These are phyloP conservation scores for Aegle marmelos DNA, from an alignment of 345 rosid species.

Conservation along the genomic window DNA sequence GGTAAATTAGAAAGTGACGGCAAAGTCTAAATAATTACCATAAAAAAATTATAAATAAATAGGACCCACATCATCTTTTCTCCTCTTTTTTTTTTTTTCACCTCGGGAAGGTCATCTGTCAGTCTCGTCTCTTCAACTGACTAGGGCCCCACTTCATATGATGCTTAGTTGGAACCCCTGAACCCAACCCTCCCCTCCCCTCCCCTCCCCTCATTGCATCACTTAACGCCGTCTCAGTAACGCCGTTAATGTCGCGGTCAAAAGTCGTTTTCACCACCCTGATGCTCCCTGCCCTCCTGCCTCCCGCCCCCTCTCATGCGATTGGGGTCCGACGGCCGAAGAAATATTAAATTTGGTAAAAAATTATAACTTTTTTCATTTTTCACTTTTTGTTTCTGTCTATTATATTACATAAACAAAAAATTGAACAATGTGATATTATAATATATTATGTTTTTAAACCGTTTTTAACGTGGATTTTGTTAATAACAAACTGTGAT, in stretches of 20 bases:
- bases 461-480: not conserved
- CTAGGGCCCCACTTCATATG: not conserved
- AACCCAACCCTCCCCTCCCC: too few relatives aligned
- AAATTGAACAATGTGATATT: too few relatives aligned
- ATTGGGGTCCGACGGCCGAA: not conserved
- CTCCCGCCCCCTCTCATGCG: not conserved
- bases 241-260: slow-evolving; percentile 28
- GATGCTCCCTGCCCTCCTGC: not conserved
- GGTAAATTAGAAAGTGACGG: not conserved
- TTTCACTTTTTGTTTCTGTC: too few relatives aligned
- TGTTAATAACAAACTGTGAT: not conserved
- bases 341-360: not conserved
- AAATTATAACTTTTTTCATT: not conserved
- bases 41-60: too few relatives aligned
- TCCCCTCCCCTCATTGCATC: too few relatives aligned
- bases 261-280: not conserved
- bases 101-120: slow-evolving; percentile 36
- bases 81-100: not conserved
- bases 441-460: too few relatives aligned
- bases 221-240: not conserved
- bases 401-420: too few relatives aligned
- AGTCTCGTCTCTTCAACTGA: slow-evolving; percentile 1
- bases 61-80: not conserved
- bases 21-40: too few relatives aligned
- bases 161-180: not conserved